Percentiles rank a stretch among this genome's conserved stretches.
Conservation (phyloP, 805 yeast genomes). For the Hermanozyma aechmeae region DNA sequence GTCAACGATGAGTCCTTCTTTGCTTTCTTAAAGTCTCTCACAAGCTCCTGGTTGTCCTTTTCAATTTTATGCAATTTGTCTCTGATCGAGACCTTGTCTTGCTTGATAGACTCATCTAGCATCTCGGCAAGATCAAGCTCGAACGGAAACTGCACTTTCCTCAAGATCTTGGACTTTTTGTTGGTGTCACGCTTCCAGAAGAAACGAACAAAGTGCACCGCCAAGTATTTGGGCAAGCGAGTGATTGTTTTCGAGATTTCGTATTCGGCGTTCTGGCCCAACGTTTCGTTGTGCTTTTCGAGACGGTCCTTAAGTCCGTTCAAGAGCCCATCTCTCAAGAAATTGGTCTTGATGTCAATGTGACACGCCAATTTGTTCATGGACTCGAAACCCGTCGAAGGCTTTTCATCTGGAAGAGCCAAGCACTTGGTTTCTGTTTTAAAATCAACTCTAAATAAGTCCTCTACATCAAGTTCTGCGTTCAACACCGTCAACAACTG, state of each 20-base stretch:
- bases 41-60: conserved; percentile 62
- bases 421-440: conserved; percentile 56
- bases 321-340: conserved; percentile 74
- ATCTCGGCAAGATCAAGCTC: conserved; percentile 82
- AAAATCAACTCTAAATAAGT: conserved; percentile 56
- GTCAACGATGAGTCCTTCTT: conserved; percentile 29
- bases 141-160: conserved; percentile 92
- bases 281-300: conserved; percentile 65
- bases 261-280: conserved; percentile 65
- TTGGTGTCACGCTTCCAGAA: conserved; percentile 91
- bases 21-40: conserved; percentile 63
- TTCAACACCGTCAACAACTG: conserved; percentile 54
- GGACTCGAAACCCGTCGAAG: conserved; percentile 28
- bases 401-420: conserved; percentile 29
- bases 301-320: conserved; percentile 67
- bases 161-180: conserved; percentile 85
- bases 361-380: conserved; percentile 81
- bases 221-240: conserved; percentile 76
- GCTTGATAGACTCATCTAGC: conserved; percentile 68
- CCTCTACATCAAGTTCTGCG: conserved; percentile 40
- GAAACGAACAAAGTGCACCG: conserved; percentile 89
- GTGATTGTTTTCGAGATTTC: conserved; percentile 53
- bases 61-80: conserved; percentile 72
- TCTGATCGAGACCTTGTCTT: conserved; percentile 58
- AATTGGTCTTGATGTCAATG: conserved; percentile 77